A percentile compares a stretch with the other conserved stretches of the same genome.
phyloP scores from a whole-genome alignment of 164 flowering plant genomes.

The Magnolia changhungtana region DNA sequence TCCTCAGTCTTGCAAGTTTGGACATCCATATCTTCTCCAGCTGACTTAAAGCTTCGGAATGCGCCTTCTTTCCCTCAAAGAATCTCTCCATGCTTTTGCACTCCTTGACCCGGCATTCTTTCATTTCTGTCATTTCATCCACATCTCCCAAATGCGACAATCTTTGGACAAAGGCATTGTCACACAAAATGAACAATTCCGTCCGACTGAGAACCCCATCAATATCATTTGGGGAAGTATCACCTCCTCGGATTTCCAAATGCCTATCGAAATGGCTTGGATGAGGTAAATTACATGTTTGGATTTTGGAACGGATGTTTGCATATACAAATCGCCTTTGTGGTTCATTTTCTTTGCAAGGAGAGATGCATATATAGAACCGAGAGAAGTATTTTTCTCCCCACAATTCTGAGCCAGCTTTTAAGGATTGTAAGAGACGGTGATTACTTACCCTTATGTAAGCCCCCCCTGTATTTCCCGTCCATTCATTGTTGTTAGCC shows the following conservation, averaged over 20 bases:
- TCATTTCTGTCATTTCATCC: not conserved
- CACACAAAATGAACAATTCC: not conserved
- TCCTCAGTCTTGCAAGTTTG: not conserved
- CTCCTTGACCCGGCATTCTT: not conserved
- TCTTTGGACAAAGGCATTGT: not conserved
- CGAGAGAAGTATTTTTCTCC: not conserved
- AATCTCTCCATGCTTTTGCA: not conserved
- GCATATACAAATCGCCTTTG: not conserved
- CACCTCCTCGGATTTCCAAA: not conserved
- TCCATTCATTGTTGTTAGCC: not conserved
- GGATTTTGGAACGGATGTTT: not conserved
- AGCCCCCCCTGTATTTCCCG: not conserved
- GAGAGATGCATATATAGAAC: not conserved
- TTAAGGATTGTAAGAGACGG: not conserved
- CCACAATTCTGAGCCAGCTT: not conserved
- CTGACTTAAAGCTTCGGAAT: not conserved
- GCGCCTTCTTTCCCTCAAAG: not conserved
- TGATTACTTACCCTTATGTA: not conserved
- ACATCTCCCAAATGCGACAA: not conserved
- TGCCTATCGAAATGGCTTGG: not conserved
- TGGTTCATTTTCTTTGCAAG: not conserved
- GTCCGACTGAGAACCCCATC: not conserved
- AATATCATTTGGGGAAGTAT: not conserved
- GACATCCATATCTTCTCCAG: not conserved
- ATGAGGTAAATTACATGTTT: not conserved